Base-by-base conservation (phyloP, 1,284 basidiomycete genomes). In the Wolfiporia cocos region DNA sequence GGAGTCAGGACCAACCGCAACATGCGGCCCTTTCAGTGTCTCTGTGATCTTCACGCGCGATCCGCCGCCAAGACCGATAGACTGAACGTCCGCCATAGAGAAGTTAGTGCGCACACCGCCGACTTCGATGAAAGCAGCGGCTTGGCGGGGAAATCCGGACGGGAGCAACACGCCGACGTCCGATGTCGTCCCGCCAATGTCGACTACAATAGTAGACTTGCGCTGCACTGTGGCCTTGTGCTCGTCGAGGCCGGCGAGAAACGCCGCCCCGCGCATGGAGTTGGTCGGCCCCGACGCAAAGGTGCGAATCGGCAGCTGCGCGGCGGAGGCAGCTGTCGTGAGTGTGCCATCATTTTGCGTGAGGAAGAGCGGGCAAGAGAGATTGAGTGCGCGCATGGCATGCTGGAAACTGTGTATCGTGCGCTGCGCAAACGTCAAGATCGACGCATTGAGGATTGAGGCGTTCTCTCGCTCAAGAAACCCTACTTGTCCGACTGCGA, bases 381-480 rank as follows among this genome's bases (percentile, higher is more conserved):
- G 65, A 4, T 64, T 60, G 3, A 78, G 67, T 1, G 65, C 59
- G 30, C 58, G 61, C 52, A 73, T 69, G 4, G 75, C 74, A 0
- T 56, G 57, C 49, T 71, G 64, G 62, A 79, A 81, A 22, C 72
- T 70, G 2, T 55, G 37, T 33, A 81, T 72, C 0, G 77, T 76
- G 11, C 58, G 59, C 26, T 66, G 65, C 1, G 76, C 76, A 48
- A 74, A 78, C 3, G 65, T 54, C 10, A 73, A 62, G 39, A 80
- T 71, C 0, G 74, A 74, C 4, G 78, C 75, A 52, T 81, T 81
- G 46, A 81, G 65, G 38, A 81, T 78, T 17, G 75, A 58, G 0
- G 79, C 78, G 44, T 81, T 81, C 57, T 81, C 79, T 29, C 78
- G 70, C 51, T 79, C 74, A 14, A 81, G 61, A 39, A 80, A 65